Evolutionary conservation across 2,329 filamentous ascomycete species (phyloP), one percentile per base, ranked within the genome.

Genomic region (Intubia oerlemansii): DNA sequence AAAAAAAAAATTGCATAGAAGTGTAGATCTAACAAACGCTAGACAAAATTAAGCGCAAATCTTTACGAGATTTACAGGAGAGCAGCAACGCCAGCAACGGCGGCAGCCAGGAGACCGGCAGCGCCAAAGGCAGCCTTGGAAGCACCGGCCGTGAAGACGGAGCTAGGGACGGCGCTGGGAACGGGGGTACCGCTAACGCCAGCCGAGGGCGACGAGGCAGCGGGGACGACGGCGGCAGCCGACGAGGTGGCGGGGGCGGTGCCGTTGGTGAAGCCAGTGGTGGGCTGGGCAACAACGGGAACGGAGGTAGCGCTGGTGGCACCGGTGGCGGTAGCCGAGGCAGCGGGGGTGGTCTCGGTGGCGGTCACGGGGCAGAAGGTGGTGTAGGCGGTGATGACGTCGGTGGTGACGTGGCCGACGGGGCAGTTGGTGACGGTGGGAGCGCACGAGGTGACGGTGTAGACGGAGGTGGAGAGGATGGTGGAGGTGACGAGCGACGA

Each of bases 331-430:
- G 22, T 16, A 13, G n/a, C 25, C 22, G 13, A 20, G 29, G 11
- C 19, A 15, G 18, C 15, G 17, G 21, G 10, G 3, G 17, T 17
- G 5, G 24, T 25, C 10, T 4, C 19, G 8, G 11, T 11, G 11
- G 8, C 19, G 9, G 18, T 40, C 17, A 54, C 46, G n/a, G 53
- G 53, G 45, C 52, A 54, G 34, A 54, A 43, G 10, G 53, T 56
- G 25, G 53, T 56, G 29, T 31, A 33, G 4, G 41, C 23, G 21
- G 45, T 38, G 24, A 47, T 34, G 25, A 43, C 39, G 40, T 42
- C 37, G 10, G 38, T 39, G 24, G 40, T 42, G 17, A 41, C 37
- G 14, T 36, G 25, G 25, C 37, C 36, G 22, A 32, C 36, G 13
- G 37, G 34, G 32, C 36, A 38, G 34, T 36, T 25, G 21, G 36